Base-by-base conservation (phyloP, 169 alveolate species). In the Toxoplasma gondii region DNA sequence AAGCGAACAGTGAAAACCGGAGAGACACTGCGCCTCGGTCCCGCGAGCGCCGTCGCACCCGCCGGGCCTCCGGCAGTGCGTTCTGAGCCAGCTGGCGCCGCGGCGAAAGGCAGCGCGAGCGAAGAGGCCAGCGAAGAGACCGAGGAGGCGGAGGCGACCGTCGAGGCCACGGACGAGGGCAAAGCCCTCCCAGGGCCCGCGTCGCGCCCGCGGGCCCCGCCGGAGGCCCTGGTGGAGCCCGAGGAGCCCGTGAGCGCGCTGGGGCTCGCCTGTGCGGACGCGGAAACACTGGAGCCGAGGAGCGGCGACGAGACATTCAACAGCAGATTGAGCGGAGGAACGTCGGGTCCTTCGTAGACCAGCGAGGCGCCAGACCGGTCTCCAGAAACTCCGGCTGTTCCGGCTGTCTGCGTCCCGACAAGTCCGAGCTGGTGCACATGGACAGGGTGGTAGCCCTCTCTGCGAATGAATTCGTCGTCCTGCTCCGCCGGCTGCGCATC, bases 1-100 rank as follows among this genome's bases (percentile, higher is more conserved):
- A 92, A 92, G 0, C 92, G 67, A 1, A 92, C 94, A 9, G 53
- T 12, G 70, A 92, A 92, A 78, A 31, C 74, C 74, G 74, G n/a
- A 27, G n/a, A 64, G 74, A 27, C 5, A 27, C 74, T 64, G 27
- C 74, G 74, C 34, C 74, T 16, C 22, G 22, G 7, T 64, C 74
- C n/a, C n/a, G 93, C 70, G 19, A 45, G 86, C 10, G 86, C 29
- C 58, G 31, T 10, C 86, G 69, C 44, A 0, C 31, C 34, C 67
- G 84, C 45, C 84, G 1, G 44, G 5, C 58, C 58, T 49, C 74
- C 74, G n/a, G 74, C 74, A 31, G 74, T 19, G 34, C 74, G 58
- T 12, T 27, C 74, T 7, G 74, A 19, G 67, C 67, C 67, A 4
- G 74, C 29, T 16, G 7, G 31, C 31, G 74, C 34, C 9, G 74